Evolutionary conservation across 306 rosid species (phyloP).

Genomic region (Senna siamea): DNA sequence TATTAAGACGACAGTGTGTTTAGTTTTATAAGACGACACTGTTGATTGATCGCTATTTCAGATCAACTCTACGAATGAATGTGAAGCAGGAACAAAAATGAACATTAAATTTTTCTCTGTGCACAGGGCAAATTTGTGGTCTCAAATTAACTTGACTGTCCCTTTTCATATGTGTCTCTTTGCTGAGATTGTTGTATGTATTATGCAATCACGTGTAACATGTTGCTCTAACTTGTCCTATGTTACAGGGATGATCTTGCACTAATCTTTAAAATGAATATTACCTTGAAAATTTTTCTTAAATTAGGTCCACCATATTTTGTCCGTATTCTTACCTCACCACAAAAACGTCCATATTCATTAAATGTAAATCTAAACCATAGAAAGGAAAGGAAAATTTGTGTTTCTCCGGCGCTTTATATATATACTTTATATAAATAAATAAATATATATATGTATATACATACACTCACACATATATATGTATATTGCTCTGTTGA

Average conservation of each 20-base stretch:
- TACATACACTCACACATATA: too few species aligned
- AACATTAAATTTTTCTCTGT: neutral
- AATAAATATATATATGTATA: too few species aligned
- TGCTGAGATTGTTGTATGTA: too few species aligned
- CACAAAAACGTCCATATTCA: neutral
- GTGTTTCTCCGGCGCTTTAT: neutral
- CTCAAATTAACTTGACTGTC: neutral
- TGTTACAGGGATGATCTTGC: neutral
- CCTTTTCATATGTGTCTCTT: neutral
- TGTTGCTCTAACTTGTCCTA: neutral
- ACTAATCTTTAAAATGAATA: too few species aligned
- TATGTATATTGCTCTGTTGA: too few species aligned
- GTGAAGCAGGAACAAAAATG: neutral
- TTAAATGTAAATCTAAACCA: neutral
- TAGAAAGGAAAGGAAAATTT: neutral
- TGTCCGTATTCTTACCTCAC: too few species aligned
- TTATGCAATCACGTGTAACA: too few species aligned
- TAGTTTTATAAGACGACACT: neutral
- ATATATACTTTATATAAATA: too few species aligned
- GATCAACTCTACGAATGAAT: neutral
- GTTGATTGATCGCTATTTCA: neutral
- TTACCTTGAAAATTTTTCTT: too few species aligned
- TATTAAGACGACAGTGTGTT: neutral
- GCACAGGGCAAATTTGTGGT: neutral
- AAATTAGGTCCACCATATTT: too few species aligned